Evolutionary conservation across 2,329 filamentous ascomycete species (phyloP).

Genomic region (Cercospora sojina): DNA sequence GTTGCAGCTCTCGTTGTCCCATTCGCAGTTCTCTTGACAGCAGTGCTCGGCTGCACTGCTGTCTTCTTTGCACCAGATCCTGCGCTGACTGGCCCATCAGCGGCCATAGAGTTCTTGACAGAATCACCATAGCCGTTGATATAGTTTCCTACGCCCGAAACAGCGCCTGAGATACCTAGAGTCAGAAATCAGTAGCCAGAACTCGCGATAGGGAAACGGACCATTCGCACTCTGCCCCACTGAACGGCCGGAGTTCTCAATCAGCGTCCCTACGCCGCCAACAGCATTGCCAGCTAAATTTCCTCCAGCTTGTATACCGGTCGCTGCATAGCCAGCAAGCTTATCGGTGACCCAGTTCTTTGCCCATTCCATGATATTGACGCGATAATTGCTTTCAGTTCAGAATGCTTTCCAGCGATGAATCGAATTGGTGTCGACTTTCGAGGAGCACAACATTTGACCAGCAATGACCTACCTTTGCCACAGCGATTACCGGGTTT

Average conservation of each 20-base stretch:
- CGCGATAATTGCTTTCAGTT: not conserved
- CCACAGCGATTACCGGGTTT: slow-evolving; percentile 4
- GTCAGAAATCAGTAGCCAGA: slow-evolving; percentile 25
- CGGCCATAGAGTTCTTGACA: slow-evolving; percentile 35
- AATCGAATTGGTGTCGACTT: not conserved
- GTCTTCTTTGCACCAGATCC: slow-evolving; percentile 28
- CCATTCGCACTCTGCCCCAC: slow-evolving; percentile 38
- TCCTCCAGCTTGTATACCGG: slow-evolving; percentile 40
- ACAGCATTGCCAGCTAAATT: slow-evolving; percentile 42
- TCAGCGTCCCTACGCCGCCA: slow-evolving; percentile 36
- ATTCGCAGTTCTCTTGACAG: slow-evolving; percentile 18
- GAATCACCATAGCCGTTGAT: slow-evolving; percentile 39
- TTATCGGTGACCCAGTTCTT: slow-evolving; percentile 37
- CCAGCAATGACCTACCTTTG: slow-evolving; percentile 1
- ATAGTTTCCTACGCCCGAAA: slow-evolving; percentile 37
- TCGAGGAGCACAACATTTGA: not conserved
- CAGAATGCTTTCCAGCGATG: not conserved
- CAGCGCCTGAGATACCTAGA: slow-evolving; percentile 38
- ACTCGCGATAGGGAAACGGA: slow-evolving; percentile 14
- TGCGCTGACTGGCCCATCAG: slow-evolving; percentile 30
- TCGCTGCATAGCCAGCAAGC: slow-evolving; percentile 35
- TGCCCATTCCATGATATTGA: slow-evolving; percentile 29
- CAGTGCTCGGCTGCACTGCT: slow-evolving; percentile 27
- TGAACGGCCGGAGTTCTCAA: slow-evolving; percentile 37
- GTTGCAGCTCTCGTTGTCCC: slow-evolving; percentile 2